Percentiles rank a stretch among this genome's conserved stretches.
phyloP scores from a whole-genome alignment of 495 filamentous ascomycete species.

The Xylaria nigripes region DNA sequence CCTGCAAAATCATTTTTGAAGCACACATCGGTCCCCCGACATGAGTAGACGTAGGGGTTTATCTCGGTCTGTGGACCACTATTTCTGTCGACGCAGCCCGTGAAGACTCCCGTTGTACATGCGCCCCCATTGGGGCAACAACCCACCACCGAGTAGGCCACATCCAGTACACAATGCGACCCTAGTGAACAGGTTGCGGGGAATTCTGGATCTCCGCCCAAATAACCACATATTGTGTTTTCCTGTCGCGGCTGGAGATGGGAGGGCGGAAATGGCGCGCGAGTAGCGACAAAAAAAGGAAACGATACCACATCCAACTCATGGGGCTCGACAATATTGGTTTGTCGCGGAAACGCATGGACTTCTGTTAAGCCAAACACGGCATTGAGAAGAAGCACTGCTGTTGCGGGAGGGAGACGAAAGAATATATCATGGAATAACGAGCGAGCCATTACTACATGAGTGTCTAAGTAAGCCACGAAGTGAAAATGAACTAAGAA shows the following conservation, averaged over 20 bases:
- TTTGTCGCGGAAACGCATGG: slow-evolving; percentile 31
- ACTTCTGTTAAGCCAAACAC: slow-evolving; percentile 26
- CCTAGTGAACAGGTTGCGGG: slow-evolving; percentile 43
- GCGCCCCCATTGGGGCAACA: slow-evolving; percentile 41
- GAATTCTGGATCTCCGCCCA: slow-evolving; percentile 34
- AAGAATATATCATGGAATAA: slow-evolving; percentile 28
- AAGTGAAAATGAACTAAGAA: neutral
- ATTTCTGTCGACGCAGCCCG: slow-evolving; percentile 40
- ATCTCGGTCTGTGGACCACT: slow-evolving; percentile 39
- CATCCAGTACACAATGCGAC: slow-evolving; percentile 43
- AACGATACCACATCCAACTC: slow-evolving; percentile 38
- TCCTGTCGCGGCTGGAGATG: slow-evolving; percentile 31
- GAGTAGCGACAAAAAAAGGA: slow-evolving; percentile 30
- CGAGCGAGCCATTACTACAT: slow-evolving; percentile 23
- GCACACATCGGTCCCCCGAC: slow-evolving; percentile 33
- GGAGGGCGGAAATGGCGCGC: slow-evolving; percentile 28
- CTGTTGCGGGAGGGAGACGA: slow-evolving; percentile 34
- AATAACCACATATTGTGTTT: slow-evolving; percentile 42
- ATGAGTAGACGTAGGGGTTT: slow-evolving; percentile 43
- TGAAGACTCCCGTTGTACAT: slow-evolving; percentile 42
- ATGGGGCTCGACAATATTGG: slow-evolving; percentile 31
- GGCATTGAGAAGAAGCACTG: slow-evolving; percentile 32
- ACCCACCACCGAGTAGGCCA: slow-evolving; percentile 35
- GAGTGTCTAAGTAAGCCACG: neutral
- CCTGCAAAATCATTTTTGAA: slow-evolving; percentile 41